Evolutionary conservation across 2,329 filamentous ascomycete species (phyloP).

Genomic region (Cryphonectria parasitica): DNA sequence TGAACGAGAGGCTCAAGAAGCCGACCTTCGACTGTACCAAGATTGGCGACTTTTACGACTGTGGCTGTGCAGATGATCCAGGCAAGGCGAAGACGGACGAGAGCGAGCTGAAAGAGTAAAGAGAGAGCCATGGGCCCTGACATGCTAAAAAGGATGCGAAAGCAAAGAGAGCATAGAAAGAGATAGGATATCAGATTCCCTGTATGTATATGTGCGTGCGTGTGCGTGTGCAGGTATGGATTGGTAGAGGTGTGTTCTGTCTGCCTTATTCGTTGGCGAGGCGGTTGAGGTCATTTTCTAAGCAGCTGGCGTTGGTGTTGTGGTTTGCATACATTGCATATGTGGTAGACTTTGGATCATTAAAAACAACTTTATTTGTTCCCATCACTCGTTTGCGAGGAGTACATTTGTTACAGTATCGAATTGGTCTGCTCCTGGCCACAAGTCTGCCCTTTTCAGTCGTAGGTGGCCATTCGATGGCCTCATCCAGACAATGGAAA

Average conservation of each 20-base stretch:
- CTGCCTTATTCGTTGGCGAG: not conserved
- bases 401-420: no score
- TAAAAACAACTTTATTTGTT: not conserved
- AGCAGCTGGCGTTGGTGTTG: slow-evolving; percentile 3
- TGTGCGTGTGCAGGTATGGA: not conserved
- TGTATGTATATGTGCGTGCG: not conserved
- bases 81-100: slow-evolving; percentile 48
- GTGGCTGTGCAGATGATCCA: slow-evolving; percentile 68
- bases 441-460: not conserved
- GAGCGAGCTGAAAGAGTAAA: slow-evolving; percentile 28
- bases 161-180: not conserved
- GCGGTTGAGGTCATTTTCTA: not conserved
- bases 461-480: not conserved
- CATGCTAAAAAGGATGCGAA: no score
- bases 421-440: not conserved
- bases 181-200: not conserved
- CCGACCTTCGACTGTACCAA: slow-evolving; percentile 66
- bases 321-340: not conserved
- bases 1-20: slow-evolving; percentile 67
- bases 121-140: not conserved
- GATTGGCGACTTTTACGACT: slow-evolving; percentile 73
- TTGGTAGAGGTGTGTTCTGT: not conserved
- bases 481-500: not conserved
- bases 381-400: not conserved
- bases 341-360: not conserved